Conservation (phyloP, 164 flowering plant genomes). For the Houttuynia cordata region DNA sequence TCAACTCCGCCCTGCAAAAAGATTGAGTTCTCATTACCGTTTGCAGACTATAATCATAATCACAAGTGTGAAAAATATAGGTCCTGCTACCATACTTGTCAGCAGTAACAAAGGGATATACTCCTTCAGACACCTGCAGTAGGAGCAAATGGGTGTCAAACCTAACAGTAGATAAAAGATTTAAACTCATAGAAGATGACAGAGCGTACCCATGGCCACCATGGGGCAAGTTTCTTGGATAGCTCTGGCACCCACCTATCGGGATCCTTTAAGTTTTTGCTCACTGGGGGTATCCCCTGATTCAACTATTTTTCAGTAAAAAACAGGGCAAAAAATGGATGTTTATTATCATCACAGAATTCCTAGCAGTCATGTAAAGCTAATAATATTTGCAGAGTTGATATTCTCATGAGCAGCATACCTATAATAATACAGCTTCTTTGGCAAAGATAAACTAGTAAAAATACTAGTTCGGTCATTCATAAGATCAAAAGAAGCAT, state of each 20-base stretch:
- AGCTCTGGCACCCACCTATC: slow-evolving; percentile 66
- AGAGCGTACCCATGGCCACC: slow-evolving; percentile 92
- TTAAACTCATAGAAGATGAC: background rate
- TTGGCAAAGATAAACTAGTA: too few species aligned
- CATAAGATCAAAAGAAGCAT: background rate
- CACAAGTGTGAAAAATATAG: background rate
- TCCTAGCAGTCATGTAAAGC: background rate
- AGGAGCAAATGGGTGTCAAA: background rate
- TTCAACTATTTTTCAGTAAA: background rate
- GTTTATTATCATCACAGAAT: too few species aligned
- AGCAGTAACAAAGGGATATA: slow-evolving; percentile 40
- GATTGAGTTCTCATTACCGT: background rate
- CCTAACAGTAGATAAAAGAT: background rate
- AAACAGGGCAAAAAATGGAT: background rate
- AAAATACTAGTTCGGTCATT: too few species aligned
- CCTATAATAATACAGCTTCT: too few species aligned
- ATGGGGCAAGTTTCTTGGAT: slow-evolving; percentile 49
- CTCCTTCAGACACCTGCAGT: slow-evolving; percentile 79
- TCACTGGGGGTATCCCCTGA: slow-evolving; percentile 72
- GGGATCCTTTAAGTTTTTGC: slow-evolving; percentile 32
- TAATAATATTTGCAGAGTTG: background rate
- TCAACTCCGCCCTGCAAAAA: slow-evolving; percentile 62
- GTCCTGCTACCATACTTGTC: slow-evolving; percentile 36
- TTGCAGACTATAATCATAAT: background rate
- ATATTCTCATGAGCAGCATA: too few species aligned